Conservation (phyloP, 2,329 filamentous ascomycete genomes). For the Alternaria burnsii region DNA sequence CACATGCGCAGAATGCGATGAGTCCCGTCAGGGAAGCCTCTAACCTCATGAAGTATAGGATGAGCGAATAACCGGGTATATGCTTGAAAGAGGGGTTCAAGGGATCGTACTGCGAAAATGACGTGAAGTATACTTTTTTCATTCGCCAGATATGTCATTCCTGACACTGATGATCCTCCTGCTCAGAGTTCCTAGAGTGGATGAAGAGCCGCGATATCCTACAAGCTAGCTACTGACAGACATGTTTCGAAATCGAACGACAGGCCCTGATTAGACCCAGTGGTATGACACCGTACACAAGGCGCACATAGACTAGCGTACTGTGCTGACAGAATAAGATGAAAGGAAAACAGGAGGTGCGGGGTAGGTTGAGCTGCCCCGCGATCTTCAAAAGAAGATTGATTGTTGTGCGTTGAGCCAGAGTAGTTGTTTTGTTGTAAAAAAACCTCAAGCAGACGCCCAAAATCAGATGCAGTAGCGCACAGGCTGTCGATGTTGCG, state of each 20-base stretch:
- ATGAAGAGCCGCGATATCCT: conserved; percentile 21
- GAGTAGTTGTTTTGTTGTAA: conserved; percentile 79
- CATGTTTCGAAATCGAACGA: conserved; percentile 11
- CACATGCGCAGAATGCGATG: conserved; percentile 37
- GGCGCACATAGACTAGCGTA: conserved; percentile 20
- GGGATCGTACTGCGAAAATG: conserved; percentile 11
- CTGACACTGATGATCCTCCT: conserved; percentile 15
- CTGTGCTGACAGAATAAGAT: conserved; percentile 21
- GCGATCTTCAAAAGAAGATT: conserved; percentile 52
- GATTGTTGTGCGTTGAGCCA: conserved; percentile 80
- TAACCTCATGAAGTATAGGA: conserved; percentile 24
- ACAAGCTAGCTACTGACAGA: conserved; percentile 20
- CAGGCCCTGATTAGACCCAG: conserved; percentile 11
- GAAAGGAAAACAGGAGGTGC: conserved; percentile 44
- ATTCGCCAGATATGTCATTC: conserved; percentile 20
- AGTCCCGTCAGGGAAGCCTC: conserved; percentile 5
- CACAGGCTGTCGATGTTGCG: conserved; percentile 72
- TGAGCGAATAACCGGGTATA: conserved; percentile 18
- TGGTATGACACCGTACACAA: conserved; percentile 25
- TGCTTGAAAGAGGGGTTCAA: conserved; percentile 13
- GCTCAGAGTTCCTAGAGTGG: conserved; percentile 2
- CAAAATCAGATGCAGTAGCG: conserved; percentile 61
- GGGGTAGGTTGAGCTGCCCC: conserved; percentile 72
- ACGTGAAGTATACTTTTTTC: conserved; percentile 20
- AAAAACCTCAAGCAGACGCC: conserved; percentile 77